Evolutionary conservation across 1,284 basidiomycete genomes (phyloP).

Genomic region (Irpex rosettiformis): DNA sequence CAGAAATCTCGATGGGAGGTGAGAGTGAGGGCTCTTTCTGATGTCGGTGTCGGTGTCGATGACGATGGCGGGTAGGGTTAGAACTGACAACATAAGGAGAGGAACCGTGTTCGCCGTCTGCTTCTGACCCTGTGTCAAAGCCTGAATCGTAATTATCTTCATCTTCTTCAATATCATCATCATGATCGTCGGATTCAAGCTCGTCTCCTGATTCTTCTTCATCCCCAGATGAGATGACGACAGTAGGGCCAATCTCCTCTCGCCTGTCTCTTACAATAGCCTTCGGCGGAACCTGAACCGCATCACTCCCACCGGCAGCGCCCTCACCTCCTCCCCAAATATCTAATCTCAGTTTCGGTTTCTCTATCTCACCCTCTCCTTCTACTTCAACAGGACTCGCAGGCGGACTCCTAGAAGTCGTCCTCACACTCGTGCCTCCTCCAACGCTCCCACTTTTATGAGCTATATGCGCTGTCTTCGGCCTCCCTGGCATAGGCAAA

Average conservation of each 20-base stretch:
- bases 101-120: background rate
- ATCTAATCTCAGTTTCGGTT: background rate
- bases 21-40: slow-evolving; percentile 11
- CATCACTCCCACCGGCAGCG: background rate
- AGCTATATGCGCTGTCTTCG: background rate
- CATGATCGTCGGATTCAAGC: slow-evolving; percentile 11
- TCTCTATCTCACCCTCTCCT: background rate
- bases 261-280: background rate
- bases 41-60: background rate
- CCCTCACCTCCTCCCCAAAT: background rate
- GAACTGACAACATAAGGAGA: background rate
- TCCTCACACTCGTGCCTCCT: background rate
- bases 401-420: background rate
- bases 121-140: background rate
- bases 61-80: background rate
- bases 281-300: background rate
- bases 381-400: background rate
- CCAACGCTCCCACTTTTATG: too few relatives aligned
- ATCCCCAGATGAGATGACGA: background rate
- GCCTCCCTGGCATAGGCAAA: background rate
- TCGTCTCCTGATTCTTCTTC: slow-evolving; percentile 1
- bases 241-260: background rate
- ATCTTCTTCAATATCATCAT: slow-evolving; percentile 1
- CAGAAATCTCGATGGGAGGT: slow-evolving; percentile 52
- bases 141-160: background rate